These are phyloP conservation scores for Kandelia obovata DNA, from an alignment of 345 rosid species.

Conservation along the genomic window DNA sequence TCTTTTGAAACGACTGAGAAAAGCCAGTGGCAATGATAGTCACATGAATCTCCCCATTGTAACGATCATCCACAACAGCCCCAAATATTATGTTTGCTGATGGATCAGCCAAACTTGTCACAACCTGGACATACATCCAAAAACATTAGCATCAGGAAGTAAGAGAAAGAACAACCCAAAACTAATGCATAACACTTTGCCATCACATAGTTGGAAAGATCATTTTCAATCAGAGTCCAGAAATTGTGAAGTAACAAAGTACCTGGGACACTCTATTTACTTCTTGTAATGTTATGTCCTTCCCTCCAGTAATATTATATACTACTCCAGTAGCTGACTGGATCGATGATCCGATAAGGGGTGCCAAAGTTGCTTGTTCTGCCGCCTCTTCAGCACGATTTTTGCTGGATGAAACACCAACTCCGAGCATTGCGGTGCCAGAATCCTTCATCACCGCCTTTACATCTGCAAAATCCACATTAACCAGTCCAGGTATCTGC, in stretches of 20 bases:
- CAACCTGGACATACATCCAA: constrained; percentile 52
- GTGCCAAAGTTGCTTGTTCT: constrained; percentile 95
- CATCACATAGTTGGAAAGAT: not conserved
- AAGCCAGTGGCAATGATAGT: constrained; percentile 96
- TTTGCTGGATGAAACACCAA: constrained; percentile 96
- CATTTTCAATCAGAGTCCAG: constrained; percentile 1
- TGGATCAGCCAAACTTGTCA: constrained; percentile 95
- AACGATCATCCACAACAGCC: constrained; percentile 94
- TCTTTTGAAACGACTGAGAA: constrained; percentile 91
- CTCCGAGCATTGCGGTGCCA: constrained; percentile 99
- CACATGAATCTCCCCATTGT: constrained; percentile 90
- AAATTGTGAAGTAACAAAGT: constrained; percentile 6
- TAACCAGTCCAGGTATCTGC: constrained; percentile 96
- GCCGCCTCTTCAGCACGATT: constrained; percentile 99
- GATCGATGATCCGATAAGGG: constrained; percentile 95
- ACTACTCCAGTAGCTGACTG: constrained; percentile 98
- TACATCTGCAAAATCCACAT: constrained; percentile 98
- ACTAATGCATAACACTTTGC: not conserved
- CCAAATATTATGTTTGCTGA: constrained; percentile 98
- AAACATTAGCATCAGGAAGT: not conserved
- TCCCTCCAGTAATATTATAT: constrained; percentile 95
- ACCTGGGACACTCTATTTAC: constrained; percentile 97
- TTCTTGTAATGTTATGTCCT: constrained; percentile 92
- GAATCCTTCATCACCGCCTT: constrained; percentile 96
- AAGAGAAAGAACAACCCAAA: not conserved